Percentiles rank a stretch among this genome's conserved stretches.
Conservation (phyloP, 2,329 filamentous ascomycete genomes). For the Herpotrichia juniperi region DNA sequence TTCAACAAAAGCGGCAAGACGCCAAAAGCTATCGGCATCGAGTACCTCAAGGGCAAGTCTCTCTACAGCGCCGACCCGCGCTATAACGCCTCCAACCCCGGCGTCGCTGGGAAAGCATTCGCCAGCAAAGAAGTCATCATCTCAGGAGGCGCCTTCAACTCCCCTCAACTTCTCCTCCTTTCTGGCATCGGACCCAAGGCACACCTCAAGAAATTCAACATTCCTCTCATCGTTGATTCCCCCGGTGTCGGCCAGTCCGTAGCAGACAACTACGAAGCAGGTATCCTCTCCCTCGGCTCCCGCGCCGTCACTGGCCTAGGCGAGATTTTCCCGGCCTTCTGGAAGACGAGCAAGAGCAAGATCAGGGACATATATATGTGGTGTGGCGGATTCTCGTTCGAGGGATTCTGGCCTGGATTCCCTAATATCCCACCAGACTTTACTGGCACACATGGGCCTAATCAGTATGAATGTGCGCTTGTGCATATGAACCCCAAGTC, state of each 20-base stretch:
- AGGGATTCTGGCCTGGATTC: slow-evolving; percentile 35
- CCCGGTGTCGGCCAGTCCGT: slow-evolving; percentile 60
- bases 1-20: slow-evolving; percentile 39
- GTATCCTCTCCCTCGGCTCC: slow-evolving; percentile 23
- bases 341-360: slow-evolving; percentile 24
- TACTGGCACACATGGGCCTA: slow-evolving; percentile 24
- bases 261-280: slow-evolving; percentile 31
- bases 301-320: slow-evolving; percentile 23
- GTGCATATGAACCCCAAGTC: slow-evolving; percentile 60
- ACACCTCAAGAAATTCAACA: slow-evolving; percentile 60
- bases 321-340: slow-evolving; percentile 33
- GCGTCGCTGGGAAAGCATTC: slow-evolving; percentile 43
- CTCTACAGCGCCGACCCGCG: slow-evolving; percentile 54
- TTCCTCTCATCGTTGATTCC: slow-evolving; percentile 59
- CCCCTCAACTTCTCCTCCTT: slow-evolving; percentile 67
- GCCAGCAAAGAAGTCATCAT: slow-evolving; percentile 42
- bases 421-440: slow-evolving; percentile 27
- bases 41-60: slow-evolving; percentile 49
- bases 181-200: slow-evolving; percentile 63
- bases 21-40: slow-evolving; percentile 52
- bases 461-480: slow-evolving; percentile 34
- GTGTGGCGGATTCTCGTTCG: slow-evolving; percentile 34
- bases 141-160: slow-evolving; percentile 62
- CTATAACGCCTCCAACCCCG: slow-evolving; percentile 25
- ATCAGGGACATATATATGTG: slow-evolving; percentile 38